Evolutionary conservation across 257 asterid genomes (phyloP), one percentile per base, ranked within the genome.

Genomic region (Solanum corneliomulleri): DNA sequence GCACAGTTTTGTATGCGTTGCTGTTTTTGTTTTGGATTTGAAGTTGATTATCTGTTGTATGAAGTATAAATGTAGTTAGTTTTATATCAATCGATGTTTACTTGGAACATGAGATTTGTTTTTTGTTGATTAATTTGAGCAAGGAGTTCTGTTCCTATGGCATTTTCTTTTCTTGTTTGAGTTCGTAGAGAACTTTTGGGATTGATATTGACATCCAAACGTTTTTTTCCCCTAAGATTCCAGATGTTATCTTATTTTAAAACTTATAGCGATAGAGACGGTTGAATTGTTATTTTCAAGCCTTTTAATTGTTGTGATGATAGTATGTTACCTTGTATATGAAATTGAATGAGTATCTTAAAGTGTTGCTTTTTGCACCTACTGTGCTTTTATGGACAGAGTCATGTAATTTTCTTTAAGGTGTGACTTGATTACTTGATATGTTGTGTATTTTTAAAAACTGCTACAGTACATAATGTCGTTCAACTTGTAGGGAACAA

Each of bases 401-500:
- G 29, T 45, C 16, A 3, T 78, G 25, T 16, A 45, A 18, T 47
- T 29, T 52, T 29, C 41, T 80, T 16, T 47, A 47, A 47, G n/a
- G 42, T 80, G 29, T 41, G 20, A 16, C 12, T 47, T 80, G 64
- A 47, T 45, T 45, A 78, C 85, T 80, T 16, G 85, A 80, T 18
- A 80, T 47, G 6, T 16, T 20, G 29, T 80, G 41, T 18, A 47
- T 80, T 29, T 16, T 27, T n/a, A 29, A 0, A 47, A 29, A 47
- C 44, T 47, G 44, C 29, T 62, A 27, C 25, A 45, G 27, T 16
- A 41, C 39, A 6, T 80, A 47, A 80, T 29, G 18, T 47, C 49
- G 68, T 47, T 47, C 66, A 29, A 31, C 49, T 29, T 80, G 68
- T 80, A 92, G 96, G 93, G 62, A 74, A 89, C 88, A 96, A 89